A percentile compares a stretch with the other conserved stretches of the same genome.
phyloP scores from a whole-genome alignment of 2,329 filamentous ascomycete species.

The Exophiala viscosa region DNA sequence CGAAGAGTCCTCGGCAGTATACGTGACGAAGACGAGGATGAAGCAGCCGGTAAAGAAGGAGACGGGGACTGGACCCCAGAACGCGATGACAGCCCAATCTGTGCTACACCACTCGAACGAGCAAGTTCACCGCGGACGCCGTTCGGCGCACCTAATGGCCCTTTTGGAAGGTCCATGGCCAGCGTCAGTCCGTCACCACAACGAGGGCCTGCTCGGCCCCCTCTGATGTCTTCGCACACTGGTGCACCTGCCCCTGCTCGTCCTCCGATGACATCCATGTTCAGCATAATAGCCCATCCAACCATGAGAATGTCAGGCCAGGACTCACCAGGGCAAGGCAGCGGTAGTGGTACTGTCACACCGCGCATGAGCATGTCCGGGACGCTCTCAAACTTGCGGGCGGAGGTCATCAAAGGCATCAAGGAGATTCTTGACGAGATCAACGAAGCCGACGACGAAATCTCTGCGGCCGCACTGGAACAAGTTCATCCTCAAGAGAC shows the following conservation, averaged over 20 bases:
- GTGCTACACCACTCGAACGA: constrained; percentile 36
- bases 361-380: constrained; percentile 30
- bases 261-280: constrained; percentile 65
- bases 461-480: constrained; percentile 80
- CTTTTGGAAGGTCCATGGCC: constrained; percentile 5
- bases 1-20: constrained; percentile 85
- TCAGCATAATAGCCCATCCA: constrained; percentile 76
- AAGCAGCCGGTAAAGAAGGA: constrained; percentile 34
- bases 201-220: constrained; percentile 50
- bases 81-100: constrained; percentile 57
- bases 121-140: constrained; percentile 2
- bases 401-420: constrained; percentile 90
- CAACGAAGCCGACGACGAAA: constrained; percentile 86
- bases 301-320: constrained; percentile 33
- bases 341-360: constrained; percentile 33
- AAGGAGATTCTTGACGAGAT: constrained; percentile 95
- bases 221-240: constrained; percentile 57
- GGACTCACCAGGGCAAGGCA: constrained; percentile 38
- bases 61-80: constrained; percentile 55
- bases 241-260: constrained; percentile 53
- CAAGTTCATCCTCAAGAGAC: constrained; percentile 93
- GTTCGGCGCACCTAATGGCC: constrained; percentile 6
- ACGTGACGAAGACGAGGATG: constrained; percentile 82
- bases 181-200: constrained; percentile 27
- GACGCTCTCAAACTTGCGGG: constrained; percentile 65